phyloP scores from a whole-genome alignment of 441 rosid species.

The Populus hybrid region DNA sequence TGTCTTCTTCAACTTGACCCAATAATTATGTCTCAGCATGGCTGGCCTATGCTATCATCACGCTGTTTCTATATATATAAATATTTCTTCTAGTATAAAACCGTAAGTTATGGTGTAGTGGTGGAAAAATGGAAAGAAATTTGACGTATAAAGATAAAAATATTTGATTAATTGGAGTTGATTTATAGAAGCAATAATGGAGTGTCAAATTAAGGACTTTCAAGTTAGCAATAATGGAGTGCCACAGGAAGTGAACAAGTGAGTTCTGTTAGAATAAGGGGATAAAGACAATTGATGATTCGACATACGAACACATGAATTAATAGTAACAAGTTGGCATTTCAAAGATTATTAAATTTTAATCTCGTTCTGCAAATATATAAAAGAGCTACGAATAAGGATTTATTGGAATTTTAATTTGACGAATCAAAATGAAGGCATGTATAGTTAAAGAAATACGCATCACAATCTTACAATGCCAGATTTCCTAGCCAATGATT shows the following conservation, averaged over 20 bases:
- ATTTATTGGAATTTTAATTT: constrained; percentile 10
- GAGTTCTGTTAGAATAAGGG: too few species aligned
- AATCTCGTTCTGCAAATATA: background rate
- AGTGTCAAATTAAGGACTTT: constrained; percentile 1
- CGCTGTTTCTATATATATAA: too few species aligned
- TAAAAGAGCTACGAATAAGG: background rate
- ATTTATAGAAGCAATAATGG: constrained; percentile 2
- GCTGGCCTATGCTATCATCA: too few species aligned
- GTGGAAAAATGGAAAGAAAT: background rate
- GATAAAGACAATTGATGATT: constrained; percentile 8
- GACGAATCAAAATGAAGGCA: background rate
- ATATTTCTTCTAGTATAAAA: background rate
- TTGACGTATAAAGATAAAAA: background rate
- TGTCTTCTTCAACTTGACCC: background rate
- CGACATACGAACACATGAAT: background rate
- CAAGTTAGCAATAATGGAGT: background rate
- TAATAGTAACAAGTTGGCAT: background rate
- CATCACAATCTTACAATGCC: constrained; percentile 19
- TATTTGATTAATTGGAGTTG: too few species aligned
- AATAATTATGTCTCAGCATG: too few species aligned
- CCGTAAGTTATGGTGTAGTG: background rate
- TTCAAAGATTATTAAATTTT: too few species aligned
- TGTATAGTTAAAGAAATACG: background rate
- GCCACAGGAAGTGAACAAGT: too few species aligned
- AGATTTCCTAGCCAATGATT: constrained; percentile 3